Evolutionary conservation across 768 basidiomycete species (phyloP).

Genomic region (Leccinum longicurvipes): DNA sequence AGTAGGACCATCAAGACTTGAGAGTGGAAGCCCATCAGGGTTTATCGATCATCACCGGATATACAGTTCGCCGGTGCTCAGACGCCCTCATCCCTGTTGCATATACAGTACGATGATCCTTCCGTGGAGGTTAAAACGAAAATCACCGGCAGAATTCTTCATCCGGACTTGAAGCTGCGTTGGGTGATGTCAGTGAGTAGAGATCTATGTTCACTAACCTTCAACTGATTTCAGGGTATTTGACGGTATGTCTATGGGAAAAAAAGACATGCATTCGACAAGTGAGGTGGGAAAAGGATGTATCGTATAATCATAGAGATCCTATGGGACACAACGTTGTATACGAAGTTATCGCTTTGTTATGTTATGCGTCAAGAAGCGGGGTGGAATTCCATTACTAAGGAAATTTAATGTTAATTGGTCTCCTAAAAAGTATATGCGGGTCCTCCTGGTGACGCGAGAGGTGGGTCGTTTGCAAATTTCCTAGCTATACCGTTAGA

Average conservation of each 20-base stretch:
- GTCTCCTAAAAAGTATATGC: conserved; percentile 1
- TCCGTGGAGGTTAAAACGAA: not conserved
- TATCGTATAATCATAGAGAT: conserved; percentile 4
- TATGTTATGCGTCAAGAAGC: not conserved
- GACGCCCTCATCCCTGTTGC: not conserved
- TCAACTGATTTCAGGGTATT: not conserved
- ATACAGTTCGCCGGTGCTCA: not conserved
- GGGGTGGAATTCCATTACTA: not conserved
- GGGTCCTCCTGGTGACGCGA: not conserved
- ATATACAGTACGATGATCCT: not conserved
- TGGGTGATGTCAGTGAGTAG: conserved; percentile 9
- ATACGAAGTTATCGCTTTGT: not conserved
- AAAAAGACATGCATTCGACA: not conserved
- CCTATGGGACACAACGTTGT: not conserved
- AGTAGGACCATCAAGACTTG: not conserved
- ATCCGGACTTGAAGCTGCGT: not conserved
- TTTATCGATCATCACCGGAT: conserved; percentile 1
- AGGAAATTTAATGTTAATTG: conserved; percentile 3
- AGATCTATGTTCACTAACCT: not conserved
- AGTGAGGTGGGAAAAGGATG: not conserved
- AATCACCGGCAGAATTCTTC: not conserved
- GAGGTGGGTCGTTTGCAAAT: conserved; percentile 6
- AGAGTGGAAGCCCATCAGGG: not conserved
- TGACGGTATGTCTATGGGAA: conserved; percentile 10
- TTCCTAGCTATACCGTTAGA: conserved; percentile 11